A percentile compares a stretch with the other conserved stretches of the same genome.
Evolutionary conservation across 2,329 filamentous ascomycete species (phyloP).

Genomic region (Verticillium nonalfalfae): DNA sequence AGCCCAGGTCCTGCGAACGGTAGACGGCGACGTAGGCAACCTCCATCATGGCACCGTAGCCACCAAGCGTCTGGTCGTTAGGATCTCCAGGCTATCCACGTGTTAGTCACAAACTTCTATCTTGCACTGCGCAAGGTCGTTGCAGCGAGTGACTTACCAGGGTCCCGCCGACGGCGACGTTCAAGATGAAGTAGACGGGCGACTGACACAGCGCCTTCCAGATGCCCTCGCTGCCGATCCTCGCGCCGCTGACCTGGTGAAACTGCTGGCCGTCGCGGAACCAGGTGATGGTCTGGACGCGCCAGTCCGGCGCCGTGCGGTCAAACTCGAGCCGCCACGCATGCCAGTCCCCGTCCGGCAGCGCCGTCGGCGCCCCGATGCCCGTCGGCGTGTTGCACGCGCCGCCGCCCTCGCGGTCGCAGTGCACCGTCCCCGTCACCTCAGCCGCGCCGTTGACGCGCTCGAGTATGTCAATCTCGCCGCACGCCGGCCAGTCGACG

Average conservation of each 20-base stretch:
- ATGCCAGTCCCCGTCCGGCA: slow-evolving; percentile 41
- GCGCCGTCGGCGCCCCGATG: slow-evolving; percentile 22
- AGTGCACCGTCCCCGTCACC: slow-evolving; percentile 43
- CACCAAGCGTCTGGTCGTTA: slow-evolving; percentile 22
- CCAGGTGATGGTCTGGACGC: slow-evolving; percentile 41
- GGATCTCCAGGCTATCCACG: slow-evolving; percentile 23
- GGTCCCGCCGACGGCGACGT: slow-evolving; percentile 40
- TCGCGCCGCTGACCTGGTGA: slow-evolving; percentile 32
- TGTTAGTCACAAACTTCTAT: background rate
- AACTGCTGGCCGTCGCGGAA: slow-evolving; percentile 36
- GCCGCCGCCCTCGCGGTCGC: slow-evolving; percentile 33
- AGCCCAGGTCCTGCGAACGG: slow-evolving; percentile 10
- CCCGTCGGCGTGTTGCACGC: slow-evolving; percentile 41
- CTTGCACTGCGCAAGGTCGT: background rate
- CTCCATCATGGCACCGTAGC: slow-evolving; percentile 34
- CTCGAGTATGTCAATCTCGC: slow-evolving; percentile 46
- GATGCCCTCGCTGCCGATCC: slow-evolving; percentile 29
- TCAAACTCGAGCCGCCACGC: slow-evolving; percentile 42
- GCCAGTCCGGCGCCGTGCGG: slow-evolving; percentile 34
- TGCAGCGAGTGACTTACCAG: slow-evolving; percentile 23
- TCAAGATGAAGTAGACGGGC: slow-evolving; percentile 38
- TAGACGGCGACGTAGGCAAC: slow-evolving; percentile 33
- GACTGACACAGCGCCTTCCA: slow-evolving; percentile 37
- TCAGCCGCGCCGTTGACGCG: slow-evolving; percentile 37
- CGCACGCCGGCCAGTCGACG: slow-evolving; percentile 39